phyloP scores from a whole-genome alignment of 495 filamentous ascomycete genomes.

The Copromyces sp. region DNA sequence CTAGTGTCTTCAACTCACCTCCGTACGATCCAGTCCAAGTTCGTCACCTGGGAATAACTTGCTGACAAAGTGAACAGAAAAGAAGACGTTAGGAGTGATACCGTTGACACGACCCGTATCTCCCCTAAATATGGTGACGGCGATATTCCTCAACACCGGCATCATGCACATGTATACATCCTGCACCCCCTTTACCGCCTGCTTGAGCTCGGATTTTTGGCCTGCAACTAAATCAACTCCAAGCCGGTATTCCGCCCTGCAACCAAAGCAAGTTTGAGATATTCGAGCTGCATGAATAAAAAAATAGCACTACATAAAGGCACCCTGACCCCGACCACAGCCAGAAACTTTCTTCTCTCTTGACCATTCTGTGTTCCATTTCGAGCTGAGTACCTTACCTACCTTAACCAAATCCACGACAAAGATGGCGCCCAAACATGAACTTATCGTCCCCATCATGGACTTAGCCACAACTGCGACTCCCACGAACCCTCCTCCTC shows the following conservation, averaged over 20 bases:
- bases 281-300: too few relatives aligned
- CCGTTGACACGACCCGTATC: neutral
- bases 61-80: neutral
- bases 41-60: neutral
- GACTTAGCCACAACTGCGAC: neutral
- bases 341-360: too few relatives aligned
- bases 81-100: rapidly evolving
- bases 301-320: too few relatives aligned
- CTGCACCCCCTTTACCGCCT: rapidly evolving
- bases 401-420: neutral
- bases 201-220: neutral
- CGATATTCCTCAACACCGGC: neutral
- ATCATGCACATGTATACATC: neutral
- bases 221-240: too few relatives aligned
- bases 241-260: too few relatives aligned
- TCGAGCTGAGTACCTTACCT: too few relatives aligned
- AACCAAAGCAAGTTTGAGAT: too few relatives aligned
- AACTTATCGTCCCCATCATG: neutral
- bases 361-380: too few relatives aligned
- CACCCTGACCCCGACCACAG: too few relatives aligned
- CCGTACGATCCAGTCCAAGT: neutral
- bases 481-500: neutral
- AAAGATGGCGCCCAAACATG: neutral
- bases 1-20: neutral
- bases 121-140: neutral